Evolutionary conservation across 257 asterid species (phyloP).

Genomic region (Solanum tarijense): DNA sequence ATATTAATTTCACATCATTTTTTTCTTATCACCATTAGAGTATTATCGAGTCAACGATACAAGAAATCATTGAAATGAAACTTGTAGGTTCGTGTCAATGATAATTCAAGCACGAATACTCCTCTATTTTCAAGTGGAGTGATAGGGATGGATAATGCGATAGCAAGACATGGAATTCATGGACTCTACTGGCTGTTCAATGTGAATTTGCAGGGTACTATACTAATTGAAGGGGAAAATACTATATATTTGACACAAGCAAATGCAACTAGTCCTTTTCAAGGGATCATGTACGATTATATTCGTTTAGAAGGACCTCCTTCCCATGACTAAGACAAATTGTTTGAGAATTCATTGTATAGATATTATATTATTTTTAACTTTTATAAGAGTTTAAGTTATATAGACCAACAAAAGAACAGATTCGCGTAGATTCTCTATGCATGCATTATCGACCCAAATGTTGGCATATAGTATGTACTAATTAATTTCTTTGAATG

Average conservation of each 20-base stretch:
- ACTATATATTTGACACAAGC: conserved; percentile 10
- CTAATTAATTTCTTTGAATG: background rate
- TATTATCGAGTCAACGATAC: background rate
- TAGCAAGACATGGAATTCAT: conserved; percentile 78
- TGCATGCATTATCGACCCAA: background rate
- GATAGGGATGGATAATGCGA: conserved; percentile 54
- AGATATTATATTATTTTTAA: background rate
- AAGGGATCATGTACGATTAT: conserved; percentile 17
- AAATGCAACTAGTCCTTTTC: conserved; percentile 1
- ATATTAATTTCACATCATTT: background rate
- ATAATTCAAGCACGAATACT: conserved; percentile 22
- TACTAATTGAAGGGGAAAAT: conserved; percentile 13
- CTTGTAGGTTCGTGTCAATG: conserved; percentile 48
- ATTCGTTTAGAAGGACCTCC: conserved; percentile 20
- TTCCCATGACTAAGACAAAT: background rate
- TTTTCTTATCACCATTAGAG: background rate
- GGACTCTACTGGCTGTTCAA: conserved; percentile 55
- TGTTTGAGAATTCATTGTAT: background rate
- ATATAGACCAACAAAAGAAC: background rate
- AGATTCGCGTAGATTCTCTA: background rate
- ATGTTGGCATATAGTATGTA: background rate
- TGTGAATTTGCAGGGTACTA: conserved; percentile 25
- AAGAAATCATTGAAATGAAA: background rate
- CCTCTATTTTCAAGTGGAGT: conserved; percentile 46
- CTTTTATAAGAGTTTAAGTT: background rate